phyloP scores from a whole-genome alignment of 1,139 yeast genomes.

The Pichia sp. region DNA sequence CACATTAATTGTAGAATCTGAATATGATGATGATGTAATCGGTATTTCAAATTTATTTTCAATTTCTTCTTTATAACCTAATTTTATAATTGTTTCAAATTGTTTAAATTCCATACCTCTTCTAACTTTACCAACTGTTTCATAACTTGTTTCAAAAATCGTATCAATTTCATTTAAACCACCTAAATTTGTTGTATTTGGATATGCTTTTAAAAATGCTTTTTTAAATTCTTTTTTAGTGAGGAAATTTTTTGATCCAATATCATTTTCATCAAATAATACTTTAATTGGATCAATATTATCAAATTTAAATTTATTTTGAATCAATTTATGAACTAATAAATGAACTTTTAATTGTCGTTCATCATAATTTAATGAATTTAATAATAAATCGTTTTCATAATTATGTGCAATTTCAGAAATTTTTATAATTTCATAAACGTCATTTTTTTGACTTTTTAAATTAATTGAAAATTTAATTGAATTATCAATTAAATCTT shows the following conservation, averaged over 20 bases:
- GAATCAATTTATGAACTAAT: constrained; percentile 12
- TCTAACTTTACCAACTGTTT: constrained; percentile 14
- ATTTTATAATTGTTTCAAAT: constrained; percentile 19
- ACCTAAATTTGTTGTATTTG: constrained; percentile 13
- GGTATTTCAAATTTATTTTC: constrained; percentile 14
- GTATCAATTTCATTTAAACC: constrained; percentile 19
- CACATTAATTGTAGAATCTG: too few relatives aligned
- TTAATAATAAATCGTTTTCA: background rate
- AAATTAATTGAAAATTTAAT: constrained; percentile 5
- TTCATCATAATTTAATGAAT: background rate
- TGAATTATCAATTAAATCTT: constrained; percentile 7
- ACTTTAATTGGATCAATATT: constrained; percentile 12
- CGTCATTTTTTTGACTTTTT: constrained; percentile 14
- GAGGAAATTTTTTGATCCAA: constrained; percentile 38
- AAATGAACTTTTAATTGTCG: constrained; percentile 5
- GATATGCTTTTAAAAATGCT: constrained; percentile 46
- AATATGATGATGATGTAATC: too few relatives aligned
- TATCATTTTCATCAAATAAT: constrained; percentile 25
- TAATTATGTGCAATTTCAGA: constrained; percentile 6
- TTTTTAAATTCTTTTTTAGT: too few relatives aligned
- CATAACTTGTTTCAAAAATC: constrained; percentile 26
- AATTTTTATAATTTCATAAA: constrained; percentile 9
- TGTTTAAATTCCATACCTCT: constrained; percentile 24
- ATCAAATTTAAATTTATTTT: constrained; percentile 8
- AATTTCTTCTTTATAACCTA: constrained; percentile 14